phyloP scores from a whole-genome alignment of 345 rosid genomes.

The Raphanus raphanistrum region DNA sequence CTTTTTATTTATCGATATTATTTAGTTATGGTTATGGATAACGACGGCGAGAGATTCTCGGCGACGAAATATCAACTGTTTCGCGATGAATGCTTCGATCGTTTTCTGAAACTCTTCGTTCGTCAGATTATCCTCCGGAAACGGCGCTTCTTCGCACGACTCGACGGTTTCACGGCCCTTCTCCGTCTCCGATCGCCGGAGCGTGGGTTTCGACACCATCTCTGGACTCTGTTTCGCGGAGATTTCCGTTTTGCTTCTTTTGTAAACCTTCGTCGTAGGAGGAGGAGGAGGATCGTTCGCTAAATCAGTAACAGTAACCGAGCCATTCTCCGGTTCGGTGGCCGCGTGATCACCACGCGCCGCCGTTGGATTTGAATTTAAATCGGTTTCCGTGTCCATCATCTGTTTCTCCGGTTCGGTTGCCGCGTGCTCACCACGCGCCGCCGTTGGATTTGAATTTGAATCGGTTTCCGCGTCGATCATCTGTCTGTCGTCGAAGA shows the following conservation, averaged over 20 bases:
- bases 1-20: not conserved
- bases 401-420: constrained; percentile 1
- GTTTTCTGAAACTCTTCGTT: constrained; percentile 69
- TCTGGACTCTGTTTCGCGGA: constrained; percentile 13
- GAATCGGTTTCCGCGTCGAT: not conserved
- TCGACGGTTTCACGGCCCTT: constrained; percentile 26
- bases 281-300: constrained; percentile 19
- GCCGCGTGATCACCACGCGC: constrained; percentile 25
- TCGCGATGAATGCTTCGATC: constrained; percentile 72
- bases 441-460: constrained; percentile 13
- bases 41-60: constrained; percentile 37
- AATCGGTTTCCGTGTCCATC: not conserved
- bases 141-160: not conserved
- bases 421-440: constrained; percentile 20
- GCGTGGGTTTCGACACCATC: constrained; percentile 18
- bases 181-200: constrained; percentile 59
- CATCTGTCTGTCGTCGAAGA: constrained; percentile 36
- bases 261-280: constrained; percentile 14
- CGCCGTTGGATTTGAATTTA: constrained; percentile 5
- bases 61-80: constrained; percentile 58
- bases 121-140: constrained; percentile 53
- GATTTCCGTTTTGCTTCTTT: constrained; percentile 47
- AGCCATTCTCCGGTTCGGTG: not conserved
- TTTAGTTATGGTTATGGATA: constrained; percentile 15
- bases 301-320: not conserved